These are phyloP conservation scores for Trichophyton rubrum DNA, from an alignment of 2,329 filamentous ascomycete species.

Conservation along the genomic window DNA sequence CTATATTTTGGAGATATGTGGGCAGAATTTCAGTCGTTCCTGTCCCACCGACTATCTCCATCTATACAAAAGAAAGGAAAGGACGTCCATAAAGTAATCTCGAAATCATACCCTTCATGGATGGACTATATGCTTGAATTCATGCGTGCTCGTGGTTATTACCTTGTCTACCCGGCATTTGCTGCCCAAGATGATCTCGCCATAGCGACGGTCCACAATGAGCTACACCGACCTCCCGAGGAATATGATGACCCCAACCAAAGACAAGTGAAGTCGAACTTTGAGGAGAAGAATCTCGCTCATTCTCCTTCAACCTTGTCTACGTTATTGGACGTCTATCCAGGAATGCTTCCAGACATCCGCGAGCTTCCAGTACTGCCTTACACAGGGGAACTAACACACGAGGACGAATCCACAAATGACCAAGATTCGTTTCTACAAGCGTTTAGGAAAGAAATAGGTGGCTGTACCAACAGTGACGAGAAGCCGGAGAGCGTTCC, in stretches of 20 bases:
- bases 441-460: slow-evolving; percentile 51
- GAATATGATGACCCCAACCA: slow-evolving; percentile 35
- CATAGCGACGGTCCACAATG: slow-evolving; percentile 63
- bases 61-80: slow-evolving; percentile 10
- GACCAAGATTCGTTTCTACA: slow-evolving; percentile 42
- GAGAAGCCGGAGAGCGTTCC: slow-evolving; percentile 19
- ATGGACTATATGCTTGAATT: slow-evolving; percentile 67
- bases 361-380: slow-evolving; percentile 46
- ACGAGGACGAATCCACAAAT: slow-evolving; percentile 23
- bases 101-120: slow-evolving; percentile 60
- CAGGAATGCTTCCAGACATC: slow-evolving; percentile 38
- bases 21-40: slow-evolving; percentile 71
- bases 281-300: slow-evolving; percentile 18
- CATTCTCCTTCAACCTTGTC: slow-evolving; percentile 34
- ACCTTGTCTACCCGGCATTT: slow-evolving; percentile 62
- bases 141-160: slow-evolving; percentile 63
- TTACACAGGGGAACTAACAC: slow-evolving; percentile 48
- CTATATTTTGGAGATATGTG: slow-evolving; percentile 78
- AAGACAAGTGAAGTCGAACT: background rate
- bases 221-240: slow-evolving; percentile 61
- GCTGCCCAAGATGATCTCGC: slow-evolving; percentile 34
- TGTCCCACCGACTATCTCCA: slow-evolving; percentile 47
- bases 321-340: slow-evolving; percentile 35
- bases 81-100: slow-evolving; percentile 43
- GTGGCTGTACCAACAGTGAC: slow-evolving; percentile 46